Evolutionary conservation across 257 asterid genomes (phyloP), one percentile per base, ranked within the genome.

Genomic region (Paulownia fortunei): DNA sequence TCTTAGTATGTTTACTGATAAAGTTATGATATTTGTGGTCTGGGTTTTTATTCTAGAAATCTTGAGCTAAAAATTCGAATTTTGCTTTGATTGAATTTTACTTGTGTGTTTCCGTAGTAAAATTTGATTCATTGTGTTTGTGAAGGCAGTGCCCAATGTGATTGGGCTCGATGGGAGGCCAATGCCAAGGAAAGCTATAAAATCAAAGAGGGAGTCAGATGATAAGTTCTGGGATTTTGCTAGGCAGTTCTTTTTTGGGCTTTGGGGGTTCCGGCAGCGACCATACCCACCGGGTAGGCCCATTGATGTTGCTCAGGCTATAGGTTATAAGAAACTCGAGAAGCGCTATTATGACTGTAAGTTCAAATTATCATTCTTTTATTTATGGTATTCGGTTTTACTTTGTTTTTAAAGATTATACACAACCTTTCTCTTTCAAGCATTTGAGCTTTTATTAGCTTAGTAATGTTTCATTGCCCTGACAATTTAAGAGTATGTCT

Each of bases 201-300:
- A 85, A 72, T 73, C 92, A 2, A 27, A 65, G 42, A 1, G 19
- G 54, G 97, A 96, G 54, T 86, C 97, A 0, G 94, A 96, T 78
- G 94, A 96, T 83, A 96, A 96, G 80, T 96, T 96, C 72, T 96
- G 98, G 99, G 98, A 96, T 88, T 96, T 96, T 47, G 88, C 97
- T 18, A 87, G 79, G 82, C 99, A 96, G 87, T 96, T 96, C 95
- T 93, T 89, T 85, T 92, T 96, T 44, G 99, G 99, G 76, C 98
- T 96, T 66, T 96, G 99, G 99, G 97, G 99, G 27, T 96, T 96
- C 87, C 80, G 88, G 37, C 99, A 96, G 66, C 87, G 99, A 76
- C 98, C 99, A 1, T 96, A 96, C 82, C 99, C 99, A 2, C 90
- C 97, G 0, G 98, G 96, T 68, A 89, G 88, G 81, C 97, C 99